These are phyloP conservation scores for Monoraphidium neglectum DNA, from an alignment of 139 green algal genomes.

Conservation along the genomic window DNA sequence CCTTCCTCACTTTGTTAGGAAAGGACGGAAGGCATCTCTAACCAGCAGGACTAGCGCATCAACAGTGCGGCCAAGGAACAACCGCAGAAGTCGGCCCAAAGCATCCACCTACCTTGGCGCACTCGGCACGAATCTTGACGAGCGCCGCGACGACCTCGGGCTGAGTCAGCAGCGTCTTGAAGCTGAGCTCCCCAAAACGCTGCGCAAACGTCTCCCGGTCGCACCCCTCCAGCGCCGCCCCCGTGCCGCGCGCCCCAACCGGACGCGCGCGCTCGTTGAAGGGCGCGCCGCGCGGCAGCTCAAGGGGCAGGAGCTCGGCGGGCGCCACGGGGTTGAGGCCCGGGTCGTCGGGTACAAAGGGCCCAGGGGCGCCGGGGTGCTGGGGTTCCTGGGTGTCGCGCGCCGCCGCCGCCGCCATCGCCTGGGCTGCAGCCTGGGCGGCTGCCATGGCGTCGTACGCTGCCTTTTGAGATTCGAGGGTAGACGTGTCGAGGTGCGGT, in stretches of 20 bases:
- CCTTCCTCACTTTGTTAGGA: neutral
- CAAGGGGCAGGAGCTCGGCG: neutral
- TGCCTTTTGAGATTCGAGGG: no score
- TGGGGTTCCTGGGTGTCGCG: no score
- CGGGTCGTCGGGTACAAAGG: neutral
- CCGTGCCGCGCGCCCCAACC: slow-evolving; percentile 33
- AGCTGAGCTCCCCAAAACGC: slow-evolving; percentile 76
- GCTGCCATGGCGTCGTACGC: slow-evolving; percentile 46
- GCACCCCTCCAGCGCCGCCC: slow-evolving; percentile 48
- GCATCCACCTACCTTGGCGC: slow-evolving; percentile 48
- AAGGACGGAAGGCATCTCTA: neutral
- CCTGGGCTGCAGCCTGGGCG: no score
- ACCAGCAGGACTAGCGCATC: neutral
- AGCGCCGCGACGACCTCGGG: slow-evolving; percentile 65
- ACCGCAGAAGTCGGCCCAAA: neutral
- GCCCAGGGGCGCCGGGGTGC: neutral
- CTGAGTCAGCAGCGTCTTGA: slow-evolving; percentile 81
- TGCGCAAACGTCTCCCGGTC: slow-evolving; percentile 61
- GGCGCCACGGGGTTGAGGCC: neutral
- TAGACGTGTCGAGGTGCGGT: no score
- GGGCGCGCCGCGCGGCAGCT: slow-evolving; percentile 3
- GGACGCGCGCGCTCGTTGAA: neutral
- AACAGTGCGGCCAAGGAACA: neutral
- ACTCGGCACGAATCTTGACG: slow-evolving; percentile 55
- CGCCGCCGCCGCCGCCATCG: neutral